phyloP scores from a whole-genome alignment of 1,284 basidiomycete species.

The Sanghuangporus weigelae region DNA sequence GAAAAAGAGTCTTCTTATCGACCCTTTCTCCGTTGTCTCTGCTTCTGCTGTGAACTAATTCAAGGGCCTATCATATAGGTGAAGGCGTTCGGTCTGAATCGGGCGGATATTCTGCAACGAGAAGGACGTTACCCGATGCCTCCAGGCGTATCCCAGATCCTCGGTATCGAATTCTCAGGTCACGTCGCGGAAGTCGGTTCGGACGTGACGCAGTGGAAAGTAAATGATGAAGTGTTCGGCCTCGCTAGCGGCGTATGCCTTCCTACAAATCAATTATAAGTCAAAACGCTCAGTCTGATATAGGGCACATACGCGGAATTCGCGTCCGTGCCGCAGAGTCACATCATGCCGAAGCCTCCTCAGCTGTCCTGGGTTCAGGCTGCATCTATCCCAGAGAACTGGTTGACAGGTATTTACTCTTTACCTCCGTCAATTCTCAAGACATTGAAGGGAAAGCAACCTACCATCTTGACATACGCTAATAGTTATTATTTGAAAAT shows the following conservation, averaged over 20 bases:
- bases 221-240: slow-evolving; percentile 85
- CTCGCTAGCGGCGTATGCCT: slow-evolving; percentile 59
- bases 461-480: not conserved
- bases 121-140: slow-evolving; percentile 79
- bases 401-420: slow-evolving; percentile 64
- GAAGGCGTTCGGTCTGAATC: slow-evolving; percentile 81
- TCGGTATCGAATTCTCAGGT: slow-evolving; percentile 93
- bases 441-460: not conserved
- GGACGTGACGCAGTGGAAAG: slow-evolving; percentile 52
- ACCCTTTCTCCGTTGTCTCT: not conserved
- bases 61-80: slow-evolving; percentile 36
- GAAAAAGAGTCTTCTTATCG: not conserved
- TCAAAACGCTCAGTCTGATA: not conserved
- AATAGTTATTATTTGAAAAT: not conserved
- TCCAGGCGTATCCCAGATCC: slow-evolving; percentile 68
- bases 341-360: slow-evolving; percentile 73
- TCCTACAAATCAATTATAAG: not conserved
- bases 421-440: not conserved
- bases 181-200: slow-evolving; percentile 56
- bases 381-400: slow-evolving; percentile 82
- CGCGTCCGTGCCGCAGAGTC: slow-evolving; percentile 61
- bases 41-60: not conserved
- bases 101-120: slow-evolving; percentile 81
- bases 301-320: slow-evolving; percentile 94
- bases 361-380: slow-evolving; percentile 80